Conservation (phyloP, 352 stramenopile species). For the Pseudoperonospora humuli region DNA sequence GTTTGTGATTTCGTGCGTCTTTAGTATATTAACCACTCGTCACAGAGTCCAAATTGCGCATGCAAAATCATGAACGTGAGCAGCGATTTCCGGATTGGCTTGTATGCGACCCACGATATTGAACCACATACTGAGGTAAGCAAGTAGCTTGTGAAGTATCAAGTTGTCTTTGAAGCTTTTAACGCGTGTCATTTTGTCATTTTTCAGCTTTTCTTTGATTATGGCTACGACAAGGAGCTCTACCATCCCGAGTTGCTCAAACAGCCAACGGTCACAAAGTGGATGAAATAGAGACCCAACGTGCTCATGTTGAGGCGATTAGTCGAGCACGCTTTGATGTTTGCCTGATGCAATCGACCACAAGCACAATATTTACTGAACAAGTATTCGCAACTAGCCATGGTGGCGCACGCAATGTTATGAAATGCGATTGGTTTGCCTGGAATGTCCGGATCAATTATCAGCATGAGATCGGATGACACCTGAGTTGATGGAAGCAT, state of each 20-base stretch:
- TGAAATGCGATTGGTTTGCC: no score
- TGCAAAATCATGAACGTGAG: slow-evolving; percentile 88
- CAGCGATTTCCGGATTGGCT: slow-evolving; percentile 88
- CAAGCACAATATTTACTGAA: no score
- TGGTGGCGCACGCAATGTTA: no score
- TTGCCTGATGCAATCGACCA: no score
- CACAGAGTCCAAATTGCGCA: slow-evolving; percentile 76
- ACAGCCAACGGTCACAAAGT: slow-evolving; percentile 48
- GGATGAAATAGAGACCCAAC: no score
- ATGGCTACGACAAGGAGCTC: slow-evolving; percentile 69
- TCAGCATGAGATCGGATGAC: no score
- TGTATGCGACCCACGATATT: slow-evolving; percentile 90
- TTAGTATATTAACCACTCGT: slow-evolving; percentile 88
- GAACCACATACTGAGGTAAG: slow-evolving; percentile 73
- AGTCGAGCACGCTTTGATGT: no score
- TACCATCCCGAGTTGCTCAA: slow-evolving; percentile 55
- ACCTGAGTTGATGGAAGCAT: no score
- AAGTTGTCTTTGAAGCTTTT: not conserved
- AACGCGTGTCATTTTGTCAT: not conserved
- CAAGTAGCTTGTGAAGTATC: not conserved
- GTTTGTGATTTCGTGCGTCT: not conserved
- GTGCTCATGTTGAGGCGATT: no score
- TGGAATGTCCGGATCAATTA: no score
- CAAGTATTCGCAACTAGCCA: no score
- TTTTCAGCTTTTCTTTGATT: slow-evolving; percentile 82